These are phyloP conservation scores for Musa schizocarpa DNA, from an alignment of 176 grass and related monocot species.

Conservation along the genomic window DNA sequence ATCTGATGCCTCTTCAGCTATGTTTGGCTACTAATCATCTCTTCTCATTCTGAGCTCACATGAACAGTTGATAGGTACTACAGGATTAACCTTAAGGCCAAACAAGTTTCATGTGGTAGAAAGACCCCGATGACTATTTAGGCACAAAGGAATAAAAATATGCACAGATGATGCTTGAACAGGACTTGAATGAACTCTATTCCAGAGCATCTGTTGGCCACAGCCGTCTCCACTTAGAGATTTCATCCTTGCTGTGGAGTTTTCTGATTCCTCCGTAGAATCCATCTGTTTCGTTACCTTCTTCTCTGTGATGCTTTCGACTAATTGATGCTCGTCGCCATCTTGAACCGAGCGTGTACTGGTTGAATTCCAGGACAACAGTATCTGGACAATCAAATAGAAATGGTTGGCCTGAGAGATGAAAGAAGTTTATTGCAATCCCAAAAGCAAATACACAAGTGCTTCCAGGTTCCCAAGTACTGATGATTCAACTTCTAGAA, in stretches of 20 bases:
- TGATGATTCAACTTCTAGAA: too few relatives aligned
- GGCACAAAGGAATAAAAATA: neutral
- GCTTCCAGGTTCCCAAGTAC: too few relatives aligned
- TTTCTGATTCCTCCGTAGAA: conserved; percentile 90
- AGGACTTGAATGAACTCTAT: conserved; percentile 7
- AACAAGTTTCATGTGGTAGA: neutral
- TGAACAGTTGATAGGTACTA: neutral
- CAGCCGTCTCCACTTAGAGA: conserved; percentile 65
- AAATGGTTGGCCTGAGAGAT: neutral
- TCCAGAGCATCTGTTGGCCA: conserved; percentile 83
- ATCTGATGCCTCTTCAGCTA: neutral
- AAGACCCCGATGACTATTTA: neutral
- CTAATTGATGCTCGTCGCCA: conserved; percentile 63
- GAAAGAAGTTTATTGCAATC: too few relatives aligned
- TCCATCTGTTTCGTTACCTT: conserved; percentile 74
- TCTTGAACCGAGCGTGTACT: conserved; percentile 81
- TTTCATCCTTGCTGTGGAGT: conserved; percentile 56
- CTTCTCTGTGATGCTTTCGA: conserved; percentile 65
- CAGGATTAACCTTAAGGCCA: neutral
- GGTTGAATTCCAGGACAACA: conserved; percentile 74
- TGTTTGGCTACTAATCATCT: neutral
- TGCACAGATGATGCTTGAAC: neutral
- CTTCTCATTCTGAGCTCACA: neutral
- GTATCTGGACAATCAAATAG: conserved; percentile 32
- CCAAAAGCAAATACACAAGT: too few relatives aligned